phyloP scores from a whole-genome alignment of 768 basidiomycete species.

The Suillus spraguei region DNA sequence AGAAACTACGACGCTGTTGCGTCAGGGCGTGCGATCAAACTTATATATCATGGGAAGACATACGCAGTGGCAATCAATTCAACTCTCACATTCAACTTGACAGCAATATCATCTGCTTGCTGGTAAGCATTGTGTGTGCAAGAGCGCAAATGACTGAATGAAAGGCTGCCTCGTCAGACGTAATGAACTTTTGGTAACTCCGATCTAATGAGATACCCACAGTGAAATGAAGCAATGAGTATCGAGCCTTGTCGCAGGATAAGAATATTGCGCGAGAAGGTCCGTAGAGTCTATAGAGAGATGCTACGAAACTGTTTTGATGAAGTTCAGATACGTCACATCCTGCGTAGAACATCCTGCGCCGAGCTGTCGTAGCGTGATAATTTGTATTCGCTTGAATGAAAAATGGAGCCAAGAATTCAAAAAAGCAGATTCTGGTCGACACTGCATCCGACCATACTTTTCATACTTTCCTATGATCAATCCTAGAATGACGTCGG shows the following conservation, averaged over 20 bases:
- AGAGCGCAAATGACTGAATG: neutral
- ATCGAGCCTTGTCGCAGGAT: neutral
- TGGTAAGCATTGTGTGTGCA: neutral
- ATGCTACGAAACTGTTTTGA: too few species aligned
- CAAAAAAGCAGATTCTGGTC: too few species aligned
- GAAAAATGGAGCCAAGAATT: too few species aligned
- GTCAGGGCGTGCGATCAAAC: neutral
- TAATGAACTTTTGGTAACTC: neutral
- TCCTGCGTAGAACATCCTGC: too few species aligned
- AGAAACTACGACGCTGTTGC: neutral
- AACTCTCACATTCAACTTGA: neutral
- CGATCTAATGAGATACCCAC: conserved; percentile 3
- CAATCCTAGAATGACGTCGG: too few species aligned
- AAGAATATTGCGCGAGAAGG: conserved; percentile 1
- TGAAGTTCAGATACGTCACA: too few species aligned
- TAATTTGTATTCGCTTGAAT: too few species aligned
- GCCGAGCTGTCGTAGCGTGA: too few species aligned
- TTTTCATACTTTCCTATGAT: too few species aligned
- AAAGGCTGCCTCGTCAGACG: neutral
- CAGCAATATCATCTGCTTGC: neutral
- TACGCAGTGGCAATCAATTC: conserved; percentile 5
- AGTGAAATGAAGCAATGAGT: neutral
- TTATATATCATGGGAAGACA: neutral
- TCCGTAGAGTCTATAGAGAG: too few species aligned
- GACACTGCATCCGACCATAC: too few species aligned